Conservation (phyloP, 2,329 filamentous ascomycete species). For the Colletotrichum echinochloae region DNA sequence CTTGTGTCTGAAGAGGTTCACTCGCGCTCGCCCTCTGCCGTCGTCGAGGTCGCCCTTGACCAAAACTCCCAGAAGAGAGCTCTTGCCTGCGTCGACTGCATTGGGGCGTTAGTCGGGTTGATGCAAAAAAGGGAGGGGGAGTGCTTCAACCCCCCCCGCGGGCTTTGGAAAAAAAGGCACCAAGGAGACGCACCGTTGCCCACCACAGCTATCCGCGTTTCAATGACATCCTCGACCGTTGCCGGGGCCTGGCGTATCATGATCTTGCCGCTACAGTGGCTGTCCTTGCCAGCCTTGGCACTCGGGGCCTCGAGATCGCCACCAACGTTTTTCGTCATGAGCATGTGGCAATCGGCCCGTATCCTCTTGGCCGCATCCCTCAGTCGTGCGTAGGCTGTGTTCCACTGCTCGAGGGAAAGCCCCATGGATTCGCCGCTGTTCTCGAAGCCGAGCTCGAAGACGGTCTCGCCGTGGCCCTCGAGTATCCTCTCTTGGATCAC, state of each 20-base stretch:
- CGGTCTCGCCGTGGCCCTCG: slow-evolving; percentile 87
- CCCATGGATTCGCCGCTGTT: slow-evolving; percentile 88
- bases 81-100: slow-evolving; percentile 94
- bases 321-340: slow-evolving; percentile 92
- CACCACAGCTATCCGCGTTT: slow-evolving; percentile 95
- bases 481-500: slow-evolving; percentile 76
- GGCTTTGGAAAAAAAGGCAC: not conserved
- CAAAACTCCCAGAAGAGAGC: slow-evolving; percentile 92
- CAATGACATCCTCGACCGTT: slow-evolving; percentile 87
- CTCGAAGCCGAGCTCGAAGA: slow-evolving; percentile 94
- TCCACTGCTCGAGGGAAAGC: slow-evolving; percentile 81
- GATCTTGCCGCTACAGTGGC: slow-evolving; percentile 85
- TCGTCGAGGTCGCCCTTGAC: slow-evolving; percentile 97
- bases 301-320: slow-evolving; percentile 78
- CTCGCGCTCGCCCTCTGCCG: slow-evolving; percentile 90
- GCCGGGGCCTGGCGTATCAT: slow-evolving; percentile 81
- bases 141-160: not conserved
- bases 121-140: not conserved
- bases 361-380: slow-evolving; percentile 71
- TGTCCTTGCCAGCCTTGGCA: slow-evolving; percentile 72
- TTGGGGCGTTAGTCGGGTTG: not conserved
- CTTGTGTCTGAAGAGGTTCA: slow-evolving; percentile 97
- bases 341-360: slow-evolving; percentile 80
- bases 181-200: slow-evolving; percentile 76
- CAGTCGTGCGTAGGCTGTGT: slow-evolving; percentile 75